Evolutionary conservation across 2,329 filamentous ascomycete genomes (phyloP), one percentile per base, ranked within the genome.

Genomic region (Teratosphaeria viscida): DNA sequence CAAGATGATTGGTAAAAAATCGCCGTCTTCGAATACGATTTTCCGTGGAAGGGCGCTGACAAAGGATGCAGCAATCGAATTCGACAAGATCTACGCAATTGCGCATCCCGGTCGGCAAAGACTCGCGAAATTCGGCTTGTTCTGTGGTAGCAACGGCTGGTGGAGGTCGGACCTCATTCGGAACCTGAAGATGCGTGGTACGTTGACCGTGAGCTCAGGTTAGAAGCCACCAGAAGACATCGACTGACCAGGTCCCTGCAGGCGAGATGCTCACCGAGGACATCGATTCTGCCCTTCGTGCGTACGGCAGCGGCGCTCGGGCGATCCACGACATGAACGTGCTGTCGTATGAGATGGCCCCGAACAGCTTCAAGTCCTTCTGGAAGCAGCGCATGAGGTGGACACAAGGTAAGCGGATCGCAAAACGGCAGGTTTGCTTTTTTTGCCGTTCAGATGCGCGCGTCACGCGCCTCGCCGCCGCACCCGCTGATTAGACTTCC

Each of bases 51-150:
- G n/a, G 27, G 27, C 19, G 19, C 49, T 26, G 11, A 53, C 35
- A 39, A 16, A 16, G 35, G 35, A 39, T 39, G 11, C 35, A 39
- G 32, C 57, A 12, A 74, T 79, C 37, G 78, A 80, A 62, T 80
- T 80, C 59, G 78, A 80, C 67, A 79, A 79, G 66, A 80, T 80
- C 60, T 80, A 80, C 63, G 78, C 77, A 2, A 77, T 79, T 11
- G 79, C 78, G 11, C 78, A 80, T 62, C 78, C 78, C 1, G 78
- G 78, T 5, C 73, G 78, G 10, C 73, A 76, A 10, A 71, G 74
- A 5, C 75, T 79, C 71, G 79, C 75, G 67, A 74, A 73, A 4
- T 79, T 79, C 59, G 78, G 77, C 14, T 72, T 79, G 5, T 79
- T 80, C 68, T 78, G 76, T 57, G 78, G 78, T 7, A 77, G 74